These are phyloP conservation scores for Phytopythium ostracodes DNA, from an alignment of 352 stramenopile species.

Conservation along the genomic window DNA sequence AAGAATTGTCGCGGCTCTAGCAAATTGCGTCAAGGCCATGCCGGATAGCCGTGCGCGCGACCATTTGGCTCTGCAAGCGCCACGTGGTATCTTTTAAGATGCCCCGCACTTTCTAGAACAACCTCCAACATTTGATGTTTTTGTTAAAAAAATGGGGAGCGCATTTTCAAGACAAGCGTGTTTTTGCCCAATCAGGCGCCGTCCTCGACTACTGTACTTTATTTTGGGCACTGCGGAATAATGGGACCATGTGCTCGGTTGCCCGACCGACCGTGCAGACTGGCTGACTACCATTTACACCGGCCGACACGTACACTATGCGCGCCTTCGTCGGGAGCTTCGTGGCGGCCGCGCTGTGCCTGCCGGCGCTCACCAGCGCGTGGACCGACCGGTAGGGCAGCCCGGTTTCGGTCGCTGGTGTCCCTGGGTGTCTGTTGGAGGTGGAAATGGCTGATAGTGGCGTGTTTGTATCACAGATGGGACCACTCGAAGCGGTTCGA, in stretches of 20 bases:
- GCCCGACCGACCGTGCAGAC: neutral
- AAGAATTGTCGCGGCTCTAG: neutral
- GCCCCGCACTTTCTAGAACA: slow-evolving; percentile 37
- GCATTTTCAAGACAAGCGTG: slow-evolving; percentile 22
- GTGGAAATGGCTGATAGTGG: neutral
- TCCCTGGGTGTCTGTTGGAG: neutral
- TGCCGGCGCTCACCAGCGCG: slow-evolving; percentile 20
- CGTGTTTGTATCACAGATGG: slow-evolving; percentile 32
- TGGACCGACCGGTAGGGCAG: slow-evolving; percentile 50
- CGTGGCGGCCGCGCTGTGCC: slow-evolving; percentile 11
- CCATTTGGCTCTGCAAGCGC: neutral
- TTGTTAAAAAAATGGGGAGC: slow-evolving; percentile 3
- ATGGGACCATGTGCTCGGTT: neutral
- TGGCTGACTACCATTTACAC: neutral
- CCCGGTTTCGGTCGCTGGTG: neutral
- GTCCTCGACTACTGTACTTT: neutral
- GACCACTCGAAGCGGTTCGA: slow-evolving; percentile 80
- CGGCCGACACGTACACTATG: neutral
- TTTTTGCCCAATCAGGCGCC: neutral
- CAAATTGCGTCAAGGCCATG: neutral
- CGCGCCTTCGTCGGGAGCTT: slow-evolving; percentile 6
- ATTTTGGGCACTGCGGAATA: neutral
- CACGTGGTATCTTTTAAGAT: slow-evolving; percentile 13
- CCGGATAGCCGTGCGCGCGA: neutral
- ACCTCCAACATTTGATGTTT: slow-evolving; percentile 6